A percentile compares a stretch with the other conserved stretches of the same genome.
Evolutionary conservation across 2,329 filamentous ascomycete species (phyloP).

Genomic region (Colletotrichum lupini): DNA sequence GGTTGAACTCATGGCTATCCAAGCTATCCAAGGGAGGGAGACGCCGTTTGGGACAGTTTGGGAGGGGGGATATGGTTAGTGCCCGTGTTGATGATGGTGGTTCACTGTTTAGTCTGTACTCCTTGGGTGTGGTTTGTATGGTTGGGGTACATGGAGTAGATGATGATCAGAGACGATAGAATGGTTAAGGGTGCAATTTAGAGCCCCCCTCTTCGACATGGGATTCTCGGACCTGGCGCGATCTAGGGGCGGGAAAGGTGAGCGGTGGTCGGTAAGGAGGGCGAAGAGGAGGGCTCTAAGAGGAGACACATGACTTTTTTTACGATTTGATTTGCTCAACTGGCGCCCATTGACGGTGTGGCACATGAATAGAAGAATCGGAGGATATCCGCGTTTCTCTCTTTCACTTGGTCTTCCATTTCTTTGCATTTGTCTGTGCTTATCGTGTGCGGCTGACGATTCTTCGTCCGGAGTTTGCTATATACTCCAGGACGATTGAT

Average conservation of each 20-base stretch:
- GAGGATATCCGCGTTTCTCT: not conserved
- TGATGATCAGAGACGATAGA: not conserved
- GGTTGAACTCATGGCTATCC: not conserved
- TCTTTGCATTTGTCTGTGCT: not conserved
- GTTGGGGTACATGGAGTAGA: not conserved
- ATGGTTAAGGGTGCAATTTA: not conserved
- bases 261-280: not conserved
- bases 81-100: not conserved
- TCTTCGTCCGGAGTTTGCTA: not conserved
- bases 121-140: not conserved
- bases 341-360: not conserved
- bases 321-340: not conserved
- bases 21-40: not conserved
- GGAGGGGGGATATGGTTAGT: not conserved
- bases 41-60: not conserved
- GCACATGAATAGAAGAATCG: conserved; percentile 1
- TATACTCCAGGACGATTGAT: not conserved
- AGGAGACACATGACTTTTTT: conserved; percentile 14
- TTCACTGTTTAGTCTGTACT: not conserved
- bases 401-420: not conserved
- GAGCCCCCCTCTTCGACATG: not conserved
- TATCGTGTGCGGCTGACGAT: not conserved
- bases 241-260: not conserved
- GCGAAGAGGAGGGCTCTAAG: not conserved
- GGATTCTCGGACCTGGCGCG: not conserved